Percentiles rank a stretch among this genome's conserved stretches.
phyloP scores from a whole-genome alignment of 805 yeast species.

The Saccharomycodes ludwigii region DNA sequence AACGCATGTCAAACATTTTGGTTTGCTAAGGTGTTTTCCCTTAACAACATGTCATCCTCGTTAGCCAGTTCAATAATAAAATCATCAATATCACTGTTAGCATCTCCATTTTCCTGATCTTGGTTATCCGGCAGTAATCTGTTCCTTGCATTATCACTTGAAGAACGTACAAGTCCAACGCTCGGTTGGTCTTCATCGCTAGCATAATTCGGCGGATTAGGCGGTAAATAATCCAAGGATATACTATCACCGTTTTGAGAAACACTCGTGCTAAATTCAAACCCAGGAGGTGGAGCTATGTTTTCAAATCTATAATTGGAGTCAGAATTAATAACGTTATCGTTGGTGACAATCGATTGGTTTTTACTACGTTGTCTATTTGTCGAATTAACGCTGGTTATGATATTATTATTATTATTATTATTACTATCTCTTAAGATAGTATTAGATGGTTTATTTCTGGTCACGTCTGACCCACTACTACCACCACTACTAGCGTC shows the following conservation, averaged over 20 bases:
- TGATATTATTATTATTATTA: not conserved
- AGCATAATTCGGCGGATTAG: conserved; percentile 27
- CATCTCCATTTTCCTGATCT: too few relatives aligned
- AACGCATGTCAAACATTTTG: too few relatives aligned
- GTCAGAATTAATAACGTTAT: not conserved
- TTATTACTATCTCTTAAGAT: not conserved
- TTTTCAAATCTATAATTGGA: too few relatives aligned
- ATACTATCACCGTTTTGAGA: conserved; percentile 20
- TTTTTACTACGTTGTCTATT: conserved; percentile 2
- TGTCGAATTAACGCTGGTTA: not conserved
- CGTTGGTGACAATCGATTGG: conserved; percentile 1
- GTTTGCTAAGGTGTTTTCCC: too few relatives aligned
- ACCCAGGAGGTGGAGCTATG: conserved; percentile 29
- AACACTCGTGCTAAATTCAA: conserved; percentile 23
- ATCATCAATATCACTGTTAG: too few relatives aligned
- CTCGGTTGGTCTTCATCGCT: too few relatives aligned
- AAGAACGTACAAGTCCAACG: too few relatives aligned
- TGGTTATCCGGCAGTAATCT: too few relatives aligned
- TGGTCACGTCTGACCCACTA: conserved; percentile 2
- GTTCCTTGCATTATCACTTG: too few relatives aligned
- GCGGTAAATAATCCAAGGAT: conserved; percentile 22
- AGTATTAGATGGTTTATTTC: not conserved
- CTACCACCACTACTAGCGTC: not conserved
- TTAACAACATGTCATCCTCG: too few relatives aligned
- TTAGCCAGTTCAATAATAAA: too few relatives aligned